Evolutionary conservation across 1,139 yeast genomes (phyloP), one percentile per base, ranked within the genome.

Genomic region (Zygoascus sp.): DNA sequence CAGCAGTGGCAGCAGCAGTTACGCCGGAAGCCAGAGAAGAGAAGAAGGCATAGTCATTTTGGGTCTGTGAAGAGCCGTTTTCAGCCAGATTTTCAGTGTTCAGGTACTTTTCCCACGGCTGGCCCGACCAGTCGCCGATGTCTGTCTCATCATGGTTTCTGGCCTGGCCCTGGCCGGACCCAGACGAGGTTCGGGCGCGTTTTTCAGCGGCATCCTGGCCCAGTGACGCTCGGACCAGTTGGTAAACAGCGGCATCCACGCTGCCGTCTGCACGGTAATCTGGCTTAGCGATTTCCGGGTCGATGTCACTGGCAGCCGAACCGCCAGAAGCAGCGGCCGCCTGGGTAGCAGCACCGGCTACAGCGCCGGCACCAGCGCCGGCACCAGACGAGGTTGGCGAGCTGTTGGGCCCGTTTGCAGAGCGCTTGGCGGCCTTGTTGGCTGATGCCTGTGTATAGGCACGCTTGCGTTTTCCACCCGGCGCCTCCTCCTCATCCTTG

Each of bases 101-200:
- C 32, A 56, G 47, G 39, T 47, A 56, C 46, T 51, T 55, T n/a
- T 53, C 54, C 59, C 59, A 56, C 5, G 50, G 44, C 42, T 50
- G 55, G 28, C 43, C 43, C 9, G 39, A 19, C 28, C 39, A 30
- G 40, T 52, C 51, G 10, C 43, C 44, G 19, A 47, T 32, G 32
- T 46, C 45, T 13, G 17, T 39, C 13, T 45, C 48, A 6, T 47
- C 52, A 21, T 34, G 46, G n/a, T 36, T 30, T 27, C 45, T 43
- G 16, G 37, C 17, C 16, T 46, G 40, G 40, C 46, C 46, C 11
- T 28, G 40, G 11, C 40, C 39, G 20, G 17, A 22, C 23, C 17
- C 15, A 3, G 38, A 19, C 2, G 23, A 35, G 20, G 17, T 20
- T 10, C 34, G 39, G 17, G 30, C 16, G 9, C 44, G 27, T 25